Base-by-base conservation (phyloP, 148 eudicot species). In the Rhododendron kiyosumense region DNA sequence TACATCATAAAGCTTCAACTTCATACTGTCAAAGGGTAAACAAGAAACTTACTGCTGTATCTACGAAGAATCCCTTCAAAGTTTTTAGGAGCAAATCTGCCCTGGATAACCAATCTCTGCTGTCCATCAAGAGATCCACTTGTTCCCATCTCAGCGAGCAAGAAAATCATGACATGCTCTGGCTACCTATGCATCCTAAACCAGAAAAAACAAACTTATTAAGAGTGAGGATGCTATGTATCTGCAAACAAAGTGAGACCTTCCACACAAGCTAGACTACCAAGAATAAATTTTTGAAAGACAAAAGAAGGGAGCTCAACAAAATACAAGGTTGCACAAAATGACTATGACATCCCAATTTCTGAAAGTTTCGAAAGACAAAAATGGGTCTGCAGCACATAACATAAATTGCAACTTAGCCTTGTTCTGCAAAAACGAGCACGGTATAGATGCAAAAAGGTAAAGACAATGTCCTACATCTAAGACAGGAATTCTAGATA, bases 111-210 rank as follows among this genome's bases (percentile, higher is more conserved):
- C 81, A 91, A 83, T 86, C 92, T 88, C 74, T 87, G 90, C 48
- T 90, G 91, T 49, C 85, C 90, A 88, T 93, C 95, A 18, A 93
- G 84, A 61, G 92, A 90, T 20, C 95, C 93, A 87, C 88, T 87
- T 78, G 92, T 87, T 30, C 90, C 91, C 80, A 90, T 61, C 84
- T 93, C 88, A 26, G 87, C 87, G 2, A 89, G 85, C 84, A 93
- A 45, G 89, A 91, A 93, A 41, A 73, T 85, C 90, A 89, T 87
- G 22, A 91, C 89, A 80, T 91, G 93, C 74, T 89, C 91, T 74
- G 89, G 90, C 82, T 89, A 89, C 84, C 94, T 92, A 82, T 87
- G 90, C 90, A 92, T 90, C 86, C 94, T 92, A 92, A 51, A 81
- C 32, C 71, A 41, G 48, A 30, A 22, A 43, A 63, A 43, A 43